Evolutionary conservation across 345 rosid genomes (phyloP).

Genomic region (Salix exigua): DNA sequence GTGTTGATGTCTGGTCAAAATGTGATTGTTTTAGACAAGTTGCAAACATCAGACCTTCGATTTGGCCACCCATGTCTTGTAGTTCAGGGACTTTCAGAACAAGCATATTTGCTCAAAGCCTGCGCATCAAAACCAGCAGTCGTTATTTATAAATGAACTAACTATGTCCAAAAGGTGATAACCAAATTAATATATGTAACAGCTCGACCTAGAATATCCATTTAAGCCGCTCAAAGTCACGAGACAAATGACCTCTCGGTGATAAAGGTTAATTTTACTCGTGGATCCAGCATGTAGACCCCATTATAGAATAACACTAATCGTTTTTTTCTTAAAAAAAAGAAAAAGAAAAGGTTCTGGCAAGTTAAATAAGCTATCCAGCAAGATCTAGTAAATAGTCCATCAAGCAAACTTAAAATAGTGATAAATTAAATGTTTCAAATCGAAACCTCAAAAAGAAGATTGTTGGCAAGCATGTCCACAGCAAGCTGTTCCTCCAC

Average conservation of each 20-base stretch:
- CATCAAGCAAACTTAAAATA: background rate
- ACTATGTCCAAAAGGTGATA: background rate
- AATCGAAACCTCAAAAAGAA: constrained; percentile 72
- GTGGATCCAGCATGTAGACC: background rate
- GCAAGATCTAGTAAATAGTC: background rate
- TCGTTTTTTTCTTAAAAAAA: background rate
- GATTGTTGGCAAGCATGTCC: constrained; percentile 88
- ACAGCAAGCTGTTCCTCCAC: constrained; percentile 99
- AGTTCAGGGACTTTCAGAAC: constrained; percentile 95
- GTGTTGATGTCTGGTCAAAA: background rate
- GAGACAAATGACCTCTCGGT: background rate
- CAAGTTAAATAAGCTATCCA: background rate
- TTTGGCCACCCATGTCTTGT: constrained; percentile 97
- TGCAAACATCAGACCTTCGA: constrained; percentile 53
- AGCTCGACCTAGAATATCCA: background rate
- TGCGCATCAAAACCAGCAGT: constrained; percentile 20
- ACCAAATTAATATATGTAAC: background rate
- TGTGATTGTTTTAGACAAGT: background rate
- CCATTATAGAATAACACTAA: too few species aligned
- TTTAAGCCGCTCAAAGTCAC: background rate
- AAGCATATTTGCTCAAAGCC: constrained; percentile 95
- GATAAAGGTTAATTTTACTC: background rate
- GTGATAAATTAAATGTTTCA: background rate
- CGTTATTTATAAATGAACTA: background rate
- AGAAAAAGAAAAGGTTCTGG: background rate